Evolutionary conservation across 805 yeast species (phyloP).

Genomic region (Teunomyces cretensis): DNA sequence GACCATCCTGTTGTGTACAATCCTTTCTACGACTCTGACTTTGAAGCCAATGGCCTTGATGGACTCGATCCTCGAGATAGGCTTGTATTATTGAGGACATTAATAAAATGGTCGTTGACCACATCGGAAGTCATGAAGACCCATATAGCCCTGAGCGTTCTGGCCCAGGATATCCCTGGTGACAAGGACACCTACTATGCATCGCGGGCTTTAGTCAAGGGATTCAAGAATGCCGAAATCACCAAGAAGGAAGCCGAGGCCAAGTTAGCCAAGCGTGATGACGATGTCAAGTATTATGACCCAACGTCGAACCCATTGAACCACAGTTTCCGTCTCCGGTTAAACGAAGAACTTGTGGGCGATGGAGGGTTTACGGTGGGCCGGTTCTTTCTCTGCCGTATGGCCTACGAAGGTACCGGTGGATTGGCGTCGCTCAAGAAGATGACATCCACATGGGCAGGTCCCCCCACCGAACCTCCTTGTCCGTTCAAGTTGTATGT

Average conservation of each 20-base stretch:
- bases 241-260: conserved; percentile 31
- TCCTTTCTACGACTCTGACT: conserved; percentile 22
- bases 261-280: conserved; percentile 29
- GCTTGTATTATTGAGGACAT: conserved; percentile 33
- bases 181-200: conserved; percentile 39
- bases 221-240: conserved; percentile 31
- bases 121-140: conserved; percentile 30
- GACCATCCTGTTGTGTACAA: conserved; percentile 11
- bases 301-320: conserved; percentile 38
- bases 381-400: conserved; percentile 37
- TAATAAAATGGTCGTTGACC: conserved; percentile 37
- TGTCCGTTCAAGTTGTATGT: conserved; percentile 41
- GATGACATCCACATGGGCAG: conserved; percentile 27
- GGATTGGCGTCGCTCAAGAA: conserved; percentile 35
- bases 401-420: conserved; percentile 34
- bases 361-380: conserved; percentile 43
- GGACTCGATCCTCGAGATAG: conserved; percentile 36
- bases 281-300: conserved; percentile 29
- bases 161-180: conserved; percentile 36
- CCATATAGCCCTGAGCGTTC: conserved; percentile 21
- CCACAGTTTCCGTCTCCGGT: conserved; percentile 32
- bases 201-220: conserved; percentile 34
- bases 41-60: conserved; percentile 32
- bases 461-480: conserved; percentile 13
- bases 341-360: conserved; percentile 37